Percentiles rank a stretch among this genome's conserved stretches.
Evolutionary conservation across 768 basidiomycete species (phyloP).

Genomic region (Termitomyces sp.): DNA sequence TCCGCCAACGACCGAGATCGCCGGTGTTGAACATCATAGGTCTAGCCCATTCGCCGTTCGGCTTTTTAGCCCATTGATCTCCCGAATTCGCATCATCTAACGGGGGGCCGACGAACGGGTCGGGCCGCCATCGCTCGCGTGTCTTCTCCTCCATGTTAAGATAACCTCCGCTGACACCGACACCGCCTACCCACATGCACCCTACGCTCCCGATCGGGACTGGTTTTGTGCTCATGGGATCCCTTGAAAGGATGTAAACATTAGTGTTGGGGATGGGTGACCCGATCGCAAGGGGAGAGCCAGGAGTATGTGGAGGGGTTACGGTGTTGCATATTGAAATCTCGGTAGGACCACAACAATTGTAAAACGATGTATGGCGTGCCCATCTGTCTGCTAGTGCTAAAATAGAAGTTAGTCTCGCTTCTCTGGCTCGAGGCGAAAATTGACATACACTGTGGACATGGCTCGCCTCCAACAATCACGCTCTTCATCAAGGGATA

Average conservation of each 20-base stretch:
- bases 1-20: constrained; percentile 53
- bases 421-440: no score
- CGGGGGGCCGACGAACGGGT: constrained; percentile 39
- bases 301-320: constrained; percentile 34
- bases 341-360: constrained; percentile 55
- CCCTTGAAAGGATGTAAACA: constrained; percentile 30
- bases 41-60: constrained; percentile 16
- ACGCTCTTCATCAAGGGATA: constrained; percentile 49
- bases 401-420: constrained; percentile 6
- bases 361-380: constrained; percentile 36
- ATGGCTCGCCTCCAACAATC: constrained; percentile 50
- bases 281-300: constrained; percentile 41
- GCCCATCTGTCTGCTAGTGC: constrained; percentile 44
- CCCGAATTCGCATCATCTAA: constrained; percentile 32
- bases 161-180: constrained; percentile 54
- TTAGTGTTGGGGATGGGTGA: constrained; percentile 49
- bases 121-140: constrained; percentile 43
- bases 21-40: constrained; percentile 62
- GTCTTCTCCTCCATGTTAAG: constrained; percentile 54
- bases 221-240: constrained; percentile 29
- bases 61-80: constrained; percentile 5
- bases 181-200: constrained; percentile 63
- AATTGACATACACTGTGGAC: constrained; percentile 38
- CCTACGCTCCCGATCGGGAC: constrained; percentile 35
- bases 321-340: constrained; percentile 53